These are phyloP conservation scores for Penicillium sp. DNA, from an alignment of 2,329 filamentous ascomycete species.

Conservation along the genomic window DNA sequence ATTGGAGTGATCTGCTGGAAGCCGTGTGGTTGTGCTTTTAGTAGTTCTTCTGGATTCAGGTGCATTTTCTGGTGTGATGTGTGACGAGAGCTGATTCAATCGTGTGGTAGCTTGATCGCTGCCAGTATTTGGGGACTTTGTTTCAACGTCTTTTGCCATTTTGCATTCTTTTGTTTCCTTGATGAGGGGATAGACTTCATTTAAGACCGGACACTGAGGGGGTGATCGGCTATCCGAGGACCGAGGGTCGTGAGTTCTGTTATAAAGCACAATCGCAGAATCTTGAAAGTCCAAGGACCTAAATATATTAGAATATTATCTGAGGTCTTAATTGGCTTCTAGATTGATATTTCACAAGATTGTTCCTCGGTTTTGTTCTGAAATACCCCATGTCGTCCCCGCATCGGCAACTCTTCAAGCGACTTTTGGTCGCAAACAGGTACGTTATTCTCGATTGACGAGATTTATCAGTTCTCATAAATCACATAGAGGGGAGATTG, in stretches of 20 bases:
- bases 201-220: constrained; percentile 9
- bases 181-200: background rate
- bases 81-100: constrained; percentile 45
- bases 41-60: constrained; percentile 23
- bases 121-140: constrained; percentile 1
- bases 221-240: constrained; percentile 5
- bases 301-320: too few relatives aligned
- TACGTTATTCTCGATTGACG: constrained; percentile 17
- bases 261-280: too few relatives aligned
- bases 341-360: too few relatives aligned
- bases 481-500: constrained; percentile 56
- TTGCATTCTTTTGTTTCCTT: background rate
- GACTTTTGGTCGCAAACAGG: constrained; percentile 52
- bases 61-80: constrained; percentile 36
- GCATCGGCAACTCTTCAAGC: constrained; percentile 40
- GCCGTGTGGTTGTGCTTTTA: constrained; percentile 25
- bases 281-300: too few relatives aligned
- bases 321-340: too few relatives aligned
- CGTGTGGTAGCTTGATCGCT: constrained; percentile 37
- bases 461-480: background rate
- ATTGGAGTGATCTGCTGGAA: constrained; percentile 58
- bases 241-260: constrained; percentile 15
- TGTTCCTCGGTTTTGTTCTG: too few relatives aligned
- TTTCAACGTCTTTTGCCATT: constrained; percentile 13
- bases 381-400: constrained; percentile 15